Evolutionary conservation across 805 yeast species (phyloP).

Genomic region (Schwanniomyces yamadae): DNA sequence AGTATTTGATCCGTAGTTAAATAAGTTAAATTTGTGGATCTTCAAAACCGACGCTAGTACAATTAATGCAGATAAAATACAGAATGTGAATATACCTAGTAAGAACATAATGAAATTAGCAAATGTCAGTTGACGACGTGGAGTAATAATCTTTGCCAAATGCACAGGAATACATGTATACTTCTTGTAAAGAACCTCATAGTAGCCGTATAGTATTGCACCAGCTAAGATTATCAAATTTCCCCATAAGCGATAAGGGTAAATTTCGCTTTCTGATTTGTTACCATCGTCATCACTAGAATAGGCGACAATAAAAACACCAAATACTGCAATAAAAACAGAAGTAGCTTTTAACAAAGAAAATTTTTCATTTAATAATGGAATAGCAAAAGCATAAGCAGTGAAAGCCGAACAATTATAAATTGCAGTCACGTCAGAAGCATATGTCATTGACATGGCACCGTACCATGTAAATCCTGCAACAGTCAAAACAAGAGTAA

Average conservation of each 20-base stretch:
- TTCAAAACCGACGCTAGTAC: constrained; percentile 52
- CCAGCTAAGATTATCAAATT: constrained; percentile 70
- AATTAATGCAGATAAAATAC: constrained; percentile 49
- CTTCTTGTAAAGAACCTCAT: constrained; percentile 80
- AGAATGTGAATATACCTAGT: constrained; percentile 58
- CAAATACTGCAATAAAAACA: constrained; percentile 69
- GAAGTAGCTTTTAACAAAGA: constrained; percentile 61
- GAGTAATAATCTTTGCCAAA: constrained; percentile 39
- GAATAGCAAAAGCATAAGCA: constrained; percentile 81
- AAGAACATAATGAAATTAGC: constrained; percentile 73
- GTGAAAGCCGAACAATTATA: constrained; percentile 89
- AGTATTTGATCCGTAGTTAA: constrained; percentile 41
- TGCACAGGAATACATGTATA: constrained; percentile 71
- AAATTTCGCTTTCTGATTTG: constrained; percentile 23
- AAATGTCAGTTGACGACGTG: constrained; percentile 72
- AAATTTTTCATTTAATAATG: constrained; percentile 64
- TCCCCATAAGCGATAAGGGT: constrained; percentile 66
- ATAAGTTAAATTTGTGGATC: constrained; percentile 57
- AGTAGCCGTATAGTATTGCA: constrained; percentile 74
- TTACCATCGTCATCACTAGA: constrained; percentile 37
- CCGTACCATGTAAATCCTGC: constrained; percentile 88
- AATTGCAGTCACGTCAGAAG: constrained; percentile 85
- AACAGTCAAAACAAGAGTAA: constrained; percentile 59
- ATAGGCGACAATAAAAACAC: constrained; percentile 79
- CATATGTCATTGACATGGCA: constrained; percentile 76